Evolutionary conservation across 1,139 yeast genomes (phyloP).

Genomic region (Hemisphaericaspora subhashii): DNA sequence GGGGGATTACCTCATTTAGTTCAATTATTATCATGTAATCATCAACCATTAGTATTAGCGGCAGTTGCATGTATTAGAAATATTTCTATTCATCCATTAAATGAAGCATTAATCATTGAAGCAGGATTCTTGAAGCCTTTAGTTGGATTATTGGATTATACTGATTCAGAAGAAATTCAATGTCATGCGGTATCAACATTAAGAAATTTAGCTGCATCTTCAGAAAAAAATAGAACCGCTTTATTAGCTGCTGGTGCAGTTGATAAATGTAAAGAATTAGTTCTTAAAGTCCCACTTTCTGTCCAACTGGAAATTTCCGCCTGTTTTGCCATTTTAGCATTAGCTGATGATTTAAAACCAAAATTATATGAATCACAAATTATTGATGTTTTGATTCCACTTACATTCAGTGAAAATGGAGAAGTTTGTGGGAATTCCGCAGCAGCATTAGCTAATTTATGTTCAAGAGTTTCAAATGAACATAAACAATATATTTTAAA

Average conservation of each 20-base stretch:
- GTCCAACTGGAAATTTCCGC: constrained; percentile 97
- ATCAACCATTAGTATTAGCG: constrained; percentile 89
- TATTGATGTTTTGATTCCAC: constrained; percentile 84
- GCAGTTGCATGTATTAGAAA: constrained; percentile 98
- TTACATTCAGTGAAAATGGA: constrained; percentile 83
- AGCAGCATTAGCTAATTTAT: constrained; percentile 94
- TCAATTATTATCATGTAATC: constrained; percentile 81
- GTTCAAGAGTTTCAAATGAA: constrained; percentile 79
- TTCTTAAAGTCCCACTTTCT: constrained; percentile 77
- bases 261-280: constrained; percentile 86
- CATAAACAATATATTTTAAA: constrained; percentile 73
- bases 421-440: constrained; percentile 99
- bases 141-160: constrained; percentile 78
- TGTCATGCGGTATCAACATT: constrained; percentile 96
- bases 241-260: constrained; percentile 95
- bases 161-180: constrained; percentile 92
- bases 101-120: constrained; percentile 91
- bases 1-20: constrained; percentile 94
- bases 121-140: constrained; percentile 93
- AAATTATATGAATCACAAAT: constrained; percentile 82
- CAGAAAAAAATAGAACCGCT: constrained; percentile 89
- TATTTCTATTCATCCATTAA: constrained; percentile 92
- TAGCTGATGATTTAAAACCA: constrained; percentile 92
- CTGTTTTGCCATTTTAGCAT: constrained; percentile 92
- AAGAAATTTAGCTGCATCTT: constrained; percentile 92